A percentile compares a stretch with the other conserved stretches of the same genome.
Evolutionary conservation across 225 moss, liverwort and hornwort species (phyloP).

Genomic region (Polytrichum commune): DNA sequence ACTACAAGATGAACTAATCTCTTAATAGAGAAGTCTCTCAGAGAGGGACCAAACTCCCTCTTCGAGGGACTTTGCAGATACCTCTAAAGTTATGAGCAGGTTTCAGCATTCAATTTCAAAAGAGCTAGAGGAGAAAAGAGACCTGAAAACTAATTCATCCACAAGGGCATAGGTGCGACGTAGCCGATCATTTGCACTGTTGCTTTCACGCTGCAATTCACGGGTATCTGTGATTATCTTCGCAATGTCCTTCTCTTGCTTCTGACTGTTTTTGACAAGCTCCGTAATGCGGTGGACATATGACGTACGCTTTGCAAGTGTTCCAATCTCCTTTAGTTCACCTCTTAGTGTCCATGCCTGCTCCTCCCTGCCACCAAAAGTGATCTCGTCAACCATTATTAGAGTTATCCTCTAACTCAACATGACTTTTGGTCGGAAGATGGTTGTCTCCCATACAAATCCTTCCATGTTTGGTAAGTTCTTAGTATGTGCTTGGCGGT

Average conservation of each 20-base stretch:
- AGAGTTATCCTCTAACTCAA: too few species aligned
- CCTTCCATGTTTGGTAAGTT: too few species aligned
- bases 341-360: conserved; percentile 35
- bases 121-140: background rate
- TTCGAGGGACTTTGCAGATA: too few species aligned
- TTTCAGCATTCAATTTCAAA: background rate
- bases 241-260: conserved; percentile 91
- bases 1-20: too few species aligned
- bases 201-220: conserved; percentile 86
- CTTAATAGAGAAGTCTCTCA: too few species aligned
- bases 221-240: conserved; percentile 86
- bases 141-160: conserved; percentile 88
- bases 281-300: conserved; percentile 94
- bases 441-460: too few species aligned
- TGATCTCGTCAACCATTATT: too few species aligned
- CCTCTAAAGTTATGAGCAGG: too few species aligned
- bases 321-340: conserved; percentile 37
- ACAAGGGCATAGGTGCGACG: conserved; percentile 90
- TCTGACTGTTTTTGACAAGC: conserved; percentile 94
- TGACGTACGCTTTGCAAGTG: conserved; percentile 62
- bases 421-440: too few species aligned
- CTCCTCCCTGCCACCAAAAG: conserved; percentile 28
- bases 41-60: too few species aligned
- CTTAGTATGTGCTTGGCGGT: too few species aligned
- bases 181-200: conserved; percentile 79